Evolutionary conservation across 2,329 filamentous ascomycete species (phyloP), one percentile per base, ranked within the genome.

Genomic region (Fusarium keratoplasticum): DNA sequence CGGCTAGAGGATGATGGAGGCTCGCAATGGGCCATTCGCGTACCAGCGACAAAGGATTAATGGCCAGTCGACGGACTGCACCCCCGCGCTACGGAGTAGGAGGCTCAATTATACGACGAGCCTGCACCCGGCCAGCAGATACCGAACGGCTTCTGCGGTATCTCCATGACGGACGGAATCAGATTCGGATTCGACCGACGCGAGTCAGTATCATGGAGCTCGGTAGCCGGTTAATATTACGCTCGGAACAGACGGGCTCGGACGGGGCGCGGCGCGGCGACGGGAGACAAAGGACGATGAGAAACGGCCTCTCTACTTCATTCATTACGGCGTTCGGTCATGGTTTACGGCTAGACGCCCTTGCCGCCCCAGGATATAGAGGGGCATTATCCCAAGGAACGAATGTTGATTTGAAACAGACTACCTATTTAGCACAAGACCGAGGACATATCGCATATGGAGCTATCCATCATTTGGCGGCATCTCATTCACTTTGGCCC

Each of bases 1-100:
- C 80, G 92, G 90, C 77, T 93, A 86, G 72, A 75, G 58, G 61
- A 59, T 61, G 76, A 68, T 67, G 31, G 60, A 63, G 68, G 71
- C 76, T 73, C 70, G 61, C 33, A 64, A 50, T 55, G 67, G 67
- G 65, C 64, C 68, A 64, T 68, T 72, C 66, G 55, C 61, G 65
- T 61, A 65, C 52, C 70, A 44, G 55, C 70, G 61, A 71, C 64
- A 55, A 67, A 70, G 61, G 36, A 58, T 63, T 64, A 64, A 67
- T 65, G 58, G 66, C 66, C 70, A 44, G 55, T 44, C 59, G 64
- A 52, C 44, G 38, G 62, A 72, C 57, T 66, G 55, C 58, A 66
- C 61, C 40, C 61, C 64, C 44, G 55, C 57, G 33, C 67, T 47
- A 61, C 27, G 72, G 58, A 62, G 50, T 55, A 54, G 20, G 22